These are phyloP conservation scores for Pseudohalonectria lignicola DNA, from an alignment of 2,329 filamentous ascomycete species.

Conservation along the genomic window DNA sequence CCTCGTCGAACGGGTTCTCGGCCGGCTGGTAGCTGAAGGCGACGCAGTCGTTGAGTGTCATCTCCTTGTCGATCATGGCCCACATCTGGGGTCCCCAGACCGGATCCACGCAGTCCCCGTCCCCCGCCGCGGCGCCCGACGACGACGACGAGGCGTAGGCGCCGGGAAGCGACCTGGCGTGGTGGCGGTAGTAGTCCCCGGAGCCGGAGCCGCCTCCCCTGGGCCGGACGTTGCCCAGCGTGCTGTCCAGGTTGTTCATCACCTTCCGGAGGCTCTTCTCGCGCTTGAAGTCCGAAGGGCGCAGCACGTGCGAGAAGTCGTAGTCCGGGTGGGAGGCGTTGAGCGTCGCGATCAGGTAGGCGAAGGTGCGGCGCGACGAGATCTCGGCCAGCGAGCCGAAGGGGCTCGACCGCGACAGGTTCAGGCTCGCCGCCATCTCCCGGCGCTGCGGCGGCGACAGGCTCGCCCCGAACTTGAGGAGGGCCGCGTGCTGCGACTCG, in stretches of 20 bases:
- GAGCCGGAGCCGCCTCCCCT: conserved; percentile 25
- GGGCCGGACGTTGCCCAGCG: conserved; percentile 79
- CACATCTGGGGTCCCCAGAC: conserved; percentile 87
- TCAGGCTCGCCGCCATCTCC: conserved; percentile 54
- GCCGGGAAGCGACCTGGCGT: conserved; percentile 22
- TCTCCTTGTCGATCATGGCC: conserved; percentile 86
- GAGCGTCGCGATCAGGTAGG: conserved; percentile 90
- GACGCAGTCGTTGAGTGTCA: conserved; percentile 80
- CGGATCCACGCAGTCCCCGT: conserved; percentile 36
- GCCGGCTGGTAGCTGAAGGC: conserved; percentile 85
- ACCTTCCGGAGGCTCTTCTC: conserved; percentile 71
- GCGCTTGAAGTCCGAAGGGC: conserved; percentile 80
- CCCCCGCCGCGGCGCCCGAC: conserved; percentile 11
- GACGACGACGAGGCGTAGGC: no score
- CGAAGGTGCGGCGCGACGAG: conserved; percentile 82
- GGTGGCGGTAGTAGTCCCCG: no score
- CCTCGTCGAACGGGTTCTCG: conserved; percentile 82
- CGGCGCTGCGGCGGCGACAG: conserved; percentile 73
- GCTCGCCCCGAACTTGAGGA: conserved; percentile 76
- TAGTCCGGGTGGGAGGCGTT: conserved; percentile 96
- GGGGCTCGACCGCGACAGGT: conserved; percentile 77
- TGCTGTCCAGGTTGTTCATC: conserved; percentile 80
- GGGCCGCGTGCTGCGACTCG: conserved; percentile 81
- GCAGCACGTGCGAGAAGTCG: conserved; percentile 87
- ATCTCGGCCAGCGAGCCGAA: conserved; percentile 86